phyloP scores from a whole-genome alignment of 352 stramenopile species.

The Pythium aphanidermatum region DNA sequence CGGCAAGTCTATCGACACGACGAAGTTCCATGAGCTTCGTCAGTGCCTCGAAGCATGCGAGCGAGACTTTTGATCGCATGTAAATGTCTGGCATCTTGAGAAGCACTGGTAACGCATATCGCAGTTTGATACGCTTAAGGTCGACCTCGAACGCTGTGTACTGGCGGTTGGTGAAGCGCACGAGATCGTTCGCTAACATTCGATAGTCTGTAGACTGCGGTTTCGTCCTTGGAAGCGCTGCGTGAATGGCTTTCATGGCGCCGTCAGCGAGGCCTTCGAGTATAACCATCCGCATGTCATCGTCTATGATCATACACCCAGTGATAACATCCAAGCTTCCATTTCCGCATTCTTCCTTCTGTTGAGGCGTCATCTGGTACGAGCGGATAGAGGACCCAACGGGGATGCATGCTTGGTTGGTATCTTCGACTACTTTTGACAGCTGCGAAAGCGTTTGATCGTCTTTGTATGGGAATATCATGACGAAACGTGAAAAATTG shows the following conservation, averaged over 20 bases:
- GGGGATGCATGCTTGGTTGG: slow-evolving; percentile 56
- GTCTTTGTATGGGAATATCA: slow-evolving; percentile 85
- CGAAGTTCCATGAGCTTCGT: slow-evolving; percentile 63
- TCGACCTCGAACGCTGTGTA: slow-evolving; percentile 87
- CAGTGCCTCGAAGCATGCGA: slow-evolving; percentile 76
- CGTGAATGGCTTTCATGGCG: slow-evolving; percentile 45
- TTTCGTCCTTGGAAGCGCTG: slow-evolving; percentile 25
- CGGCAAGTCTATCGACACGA: slow-evolving; percentile 33
- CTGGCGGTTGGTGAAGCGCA: slow-evolving; percentile 71
- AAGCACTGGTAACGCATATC: slow-evolving; percentile 67
- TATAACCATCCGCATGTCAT: slow-evolving; percentile 77
- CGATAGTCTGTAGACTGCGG: slow-evolving; percentile 26
- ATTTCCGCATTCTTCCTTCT: slow-evolving; percentile 41
- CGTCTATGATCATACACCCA: slow-evolving; percentile 85
- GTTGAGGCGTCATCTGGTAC: slow-evolving; percentile 63
- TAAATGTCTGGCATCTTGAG: slow-evolving; percentile 83
- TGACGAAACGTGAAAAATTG: slow-evolving; percentile 65
- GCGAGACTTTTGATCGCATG: slow-evolving; percentile 81
- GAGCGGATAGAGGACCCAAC: slow-evolving; percentile 53
- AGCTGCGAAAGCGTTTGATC: slow-evolving; percentile 39
- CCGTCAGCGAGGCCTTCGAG: slow-evolving; percentile 73
- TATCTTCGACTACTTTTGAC: slow-evolving; percentile 38
- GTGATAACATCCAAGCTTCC: slow-evolving; percentile 82
- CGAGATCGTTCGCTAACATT: slow-evolving; percentile 63
- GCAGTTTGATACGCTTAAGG: slow-evolving; percentile 87